Conservation (phyloP, 129 eudicot genomes). For the Apium graveolens region DNA sequence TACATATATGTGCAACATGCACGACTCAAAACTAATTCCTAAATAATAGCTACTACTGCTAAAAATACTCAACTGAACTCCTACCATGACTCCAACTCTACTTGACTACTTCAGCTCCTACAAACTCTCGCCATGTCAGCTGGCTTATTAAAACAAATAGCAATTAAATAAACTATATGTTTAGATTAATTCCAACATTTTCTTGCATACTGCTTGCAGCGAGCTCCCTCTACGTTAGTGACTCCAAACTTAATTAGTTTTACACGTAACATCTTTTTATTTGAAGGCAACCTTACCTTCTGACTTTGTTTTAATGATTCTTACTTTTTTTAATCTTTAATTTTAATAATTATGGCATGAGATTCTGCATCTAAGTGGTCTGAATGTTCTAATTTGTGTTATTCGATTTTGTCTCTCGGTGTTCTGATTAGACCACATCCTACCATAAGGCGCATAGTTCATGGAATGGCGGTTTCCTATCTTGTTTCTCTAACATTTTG, state of each 20-base stretch:
- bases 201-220: slow-evolving; percentile 83
- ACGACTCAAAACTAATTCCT: too few relatives aligned
- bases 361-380: background rate
- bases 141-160: too few relatives aligned
- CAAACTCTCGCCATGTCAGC: too few relatives aligned
- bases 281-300: background rate
- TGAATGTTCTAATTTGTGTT: background rate
- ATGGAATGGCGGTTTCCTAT: slow-evolving; percentile 92
- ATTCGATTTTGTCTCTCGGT: slow-evolving; percentile 34
- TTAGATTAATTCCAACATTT: too few relatives aligned
- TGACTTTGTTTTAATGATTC: background rate
- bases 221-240: slow-evolving; percentile 99
- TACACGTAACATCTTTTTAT: background rate
- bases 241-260: background rate
- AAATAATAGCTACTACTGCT: too few relatives aligned
- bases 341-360: background rate
- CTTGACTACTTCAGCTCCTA: too few relatives aligned
- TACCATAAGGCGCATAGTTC: slow-evolving; percentile 98
- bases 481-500: slow-evolving; percentile 90
- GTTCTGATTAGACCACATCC: slow-evolving; percentile 97
- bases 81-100: too few relatives aligned
- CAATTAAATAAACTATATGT: too few relatives aligned
- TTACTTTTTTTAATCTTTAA: background rate
- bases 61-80: too few relatives aligned
- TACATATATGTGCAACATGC: too few relatives aligned